Percentiles rank a stretch among this genome's conserved stretches.
These are phyloP conservation scores for Capillidium heterosporum DNA, from an alignment of 371 early-diverging fungal genomes.

Conservation along the genomic window DNA sequence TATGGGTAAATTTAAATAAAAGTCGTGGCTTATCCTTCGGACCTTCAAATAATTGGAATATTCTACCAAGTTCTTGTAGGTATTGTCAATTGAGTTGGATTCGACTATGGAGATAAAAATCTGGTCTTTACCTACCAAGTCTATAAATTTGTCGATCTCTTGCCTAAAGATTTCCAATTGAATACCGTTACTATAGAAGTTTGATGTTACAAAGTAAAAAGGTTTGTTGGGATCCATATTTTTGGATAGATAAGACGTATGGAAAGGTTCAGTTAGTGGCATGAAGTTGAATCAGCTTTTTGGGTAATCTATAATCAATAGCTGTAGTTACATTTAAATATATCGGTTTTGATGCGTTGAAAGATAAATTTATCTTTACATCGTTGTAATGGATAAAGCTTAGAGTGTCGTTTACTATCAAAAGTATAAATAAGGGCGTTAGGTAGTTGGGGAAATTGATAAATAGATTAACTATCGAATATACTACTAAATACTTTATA, in stretches of 20 bases:
- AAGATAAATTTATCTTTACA: background rate
- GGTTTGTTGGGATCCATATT: background rate
- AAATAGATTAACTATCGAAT: background rate
- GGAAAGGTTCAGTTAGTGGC: background rate
- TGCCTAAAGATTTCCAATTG: background rate
- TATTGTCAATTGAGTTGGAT: background rate
- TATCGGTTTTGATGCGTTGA: background rate
- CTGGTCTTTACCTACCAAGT: background rate
- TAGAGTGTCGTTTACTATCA: background rate
- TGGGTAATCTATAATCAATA: background rate
- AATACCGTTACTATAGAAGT: background rate
- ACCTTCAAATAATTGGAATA: background rate
- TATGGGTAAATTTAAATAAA: background rate
- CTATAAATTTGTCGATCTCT: background rate
- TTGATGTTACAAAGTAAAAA: background rate
- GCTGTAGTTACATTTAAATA: background rate
- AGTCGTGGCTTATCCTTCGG: background rate
- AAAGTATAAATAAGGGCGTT: background rate
- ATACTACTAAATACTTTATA: background rate
- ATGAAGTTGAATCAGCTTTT: background rate
- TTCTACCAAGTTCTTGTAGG: background rate
- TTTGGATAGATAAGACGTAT: background rate
- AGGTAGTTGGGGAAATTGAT: background rate
- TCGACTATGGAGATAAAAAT: background rate
- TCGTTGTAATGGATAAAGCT: background rate